Evolutionary conservation across 2,329 filamentous ascomycete genomes (phyloP).

Genomic region (Stenocarpella maydis): DNA sequence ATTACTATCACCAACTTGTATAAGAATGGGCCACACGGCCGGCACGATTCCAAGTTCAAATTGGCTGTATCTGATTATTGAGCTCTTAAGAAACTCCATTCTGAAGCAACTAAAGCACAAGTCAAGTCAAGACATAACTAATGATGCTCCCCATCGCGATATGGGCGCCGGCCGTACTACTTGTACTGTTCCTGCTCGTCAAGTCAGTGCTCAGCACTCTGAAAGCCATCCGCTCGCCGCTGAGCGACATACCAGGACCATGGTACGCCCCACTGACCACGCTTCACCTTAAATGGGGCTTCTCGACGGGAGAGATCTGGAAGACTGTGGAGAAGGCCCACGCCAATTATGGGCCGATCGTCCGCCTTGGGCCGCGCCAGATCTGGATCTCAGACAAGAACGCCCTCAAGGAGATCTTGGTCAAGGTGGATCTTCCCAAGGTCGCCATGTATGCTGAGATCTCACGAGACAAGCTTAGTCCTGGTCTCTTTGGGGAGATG

Average conservation of each 20-base stretch:
- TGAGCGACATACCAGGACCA: conserved; percentile 11
- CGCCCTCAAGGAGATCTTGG: conserved; percentile 51
- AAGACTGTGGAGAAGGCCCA: conserved; percentile 36
- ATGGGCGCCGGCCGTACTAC: neutral
- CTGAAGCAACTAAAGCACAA: neutral
- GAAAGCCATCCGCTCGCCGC: neutral
- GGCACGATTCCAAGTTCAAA: neutral
- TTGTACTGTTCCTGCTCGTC: neutral
- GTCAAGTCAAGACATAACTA: neutral
- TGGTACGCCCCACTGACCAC: conserved; percentile 15
- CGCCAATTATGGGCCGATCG: conserved; percentile 47
- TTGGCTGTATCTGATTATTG: neutral
- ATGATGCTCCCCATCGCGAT: neutral
- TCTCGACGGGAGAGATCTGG: conserved; percentile 17
- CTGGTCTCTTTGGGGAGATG: conserved; percentile 12
- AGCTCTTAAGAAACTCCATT: no score
- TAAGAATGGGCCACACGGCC: neutral
- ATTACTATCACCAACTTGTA: no score
- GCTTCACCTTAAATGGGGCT: conserved; percentile 6
- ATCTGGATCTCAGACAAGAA: conserved; percentile 45
- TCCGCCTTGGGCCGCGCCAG: conserved; percentile 49
- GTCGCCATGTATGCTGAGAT: conserved; percentile 11
- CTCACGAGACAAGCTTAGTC: conserved; percentile 5
- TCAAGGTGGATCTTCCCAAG: conserved; percentile 64
- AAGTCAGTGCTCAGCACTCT: conserved; percentile 1